Conservation (phyloP, 2,329 filamentous ascomycete genomes). For the Colletotrichum sp. region DNA sequence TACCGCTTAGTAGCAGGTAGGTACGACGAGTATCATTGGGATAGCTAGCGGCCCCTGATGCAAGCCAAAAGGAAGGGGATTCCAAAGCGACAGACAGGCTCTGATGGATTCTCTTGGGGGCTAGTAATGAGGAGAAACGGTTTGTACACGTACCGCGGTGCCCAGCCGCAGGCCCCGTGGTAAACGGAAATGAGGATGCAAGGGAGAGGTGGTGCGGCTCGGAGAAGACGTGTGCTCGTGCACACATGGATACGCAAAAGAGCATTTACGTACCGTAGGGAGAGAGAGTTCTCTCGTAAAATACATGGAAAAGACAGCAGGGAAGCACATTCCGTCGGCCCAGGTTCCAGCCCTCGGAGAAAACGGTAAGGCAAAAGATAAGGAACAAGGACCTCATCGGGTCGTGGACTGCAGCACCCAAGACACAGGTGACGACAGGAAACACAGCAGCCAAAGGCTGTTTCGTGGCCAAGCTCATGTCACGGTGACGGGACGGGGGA, state of each 20-base stretch:
- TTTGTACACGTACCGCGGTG: neutral
- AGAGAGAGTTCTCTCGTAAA: neutral
- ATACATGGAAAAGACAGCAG: neutral
- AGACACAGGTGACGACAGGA: conserved; percentile 4
- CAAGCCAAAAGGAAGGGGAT: neutral
- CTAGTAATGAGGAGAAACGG: neutral
- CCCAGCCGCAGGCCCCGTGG: neutral
- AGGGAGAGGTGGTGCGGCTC: neutral
- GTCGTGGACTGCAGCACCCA: neutral
- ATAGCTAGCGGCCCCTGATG: neutral
- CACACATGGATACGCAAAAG: neutral
- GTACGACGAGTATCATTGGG: neutral
- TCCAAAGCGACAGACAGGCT: neutral
- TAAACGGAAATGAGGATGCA: neutral
- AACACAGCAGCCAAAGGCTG: conserved; percentile 4
- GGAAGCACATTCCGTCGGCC: neutral
- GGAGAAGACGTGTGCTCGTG: neutral
- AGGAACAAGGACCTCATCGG: neutral
- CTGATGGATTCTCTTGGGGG: neutral
- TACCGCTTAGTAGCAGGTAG: neutral
- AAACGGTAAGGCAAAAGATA: neutral
- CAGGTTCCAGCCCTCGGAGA: neutral
- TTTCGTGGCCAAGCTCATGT: conserved; percentile 14
- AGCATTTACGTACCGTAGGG: neutral
- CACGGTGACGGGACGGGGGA: conserved; percentile 5